A percentile compares a stretch with the other conserved stretches of the same genome.
phyloP scores from a whole-genome alignment of 352 stramenopile genomes.

The Peronospora tabacina region DNA sequence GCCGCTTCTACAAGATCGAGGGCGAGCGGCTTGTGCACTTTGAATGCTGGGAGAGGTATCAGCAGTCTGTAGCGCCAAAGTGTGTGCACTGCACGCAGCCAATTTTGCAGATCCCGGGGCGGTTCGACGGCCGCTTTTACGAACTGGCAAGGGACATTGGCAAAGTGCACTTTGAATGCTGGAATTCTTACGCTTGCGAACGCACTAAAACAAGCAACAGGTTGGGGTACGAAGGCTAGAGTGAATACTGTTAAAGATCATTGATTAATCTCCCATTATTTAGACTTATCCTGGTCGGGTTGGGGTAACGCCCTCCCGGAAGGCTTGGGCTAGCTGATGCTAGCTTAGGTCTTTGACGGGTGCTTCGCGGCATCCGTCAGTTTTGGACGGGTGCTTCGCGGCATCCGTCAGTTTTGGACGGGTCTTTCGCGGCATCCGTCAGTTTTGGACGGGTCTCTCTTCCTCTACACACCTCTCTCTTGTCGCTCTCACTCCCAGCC shows the following conservation, averaged over 20 bases:
- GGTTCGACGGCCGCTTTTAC: slow-evolving; percentile 81
- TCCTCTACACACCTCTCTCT: no score
- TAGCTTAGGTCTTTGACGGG: no score
- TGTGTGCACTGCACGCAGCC: slow-evolving; percentile 70
- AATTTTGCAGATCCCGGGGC: slow-evolving; percentile 62
- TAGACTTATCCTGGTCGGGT: no score
- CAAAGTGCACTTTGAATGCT: slow-evolving; percentile 86
- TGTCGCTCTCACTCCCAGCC: no score
- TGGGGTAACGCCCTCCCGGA: no score
- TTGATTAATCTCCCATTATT: neutral
- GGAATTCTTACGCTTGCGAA: slow-evolving; percentile 52
- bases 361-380: no score
- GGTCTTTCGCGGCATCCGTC: no score
- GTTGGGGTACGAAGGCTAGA: slow-evolving; percentile 7
- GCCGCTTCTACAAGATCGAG: slow-evolving; percentile 83
- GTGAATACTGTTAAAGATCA: neutral
- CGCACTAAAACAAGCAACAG: slow-evolving; percentile 15
- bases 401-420: no score
- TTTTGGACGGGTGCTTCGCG: no score
- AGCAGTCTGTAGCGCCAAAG: slow-evolving; percentile 58
- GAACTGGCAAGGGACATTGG: slow-evolving; percentile 62
- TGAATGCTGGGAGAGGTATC: slow-evolving; percentile 81
- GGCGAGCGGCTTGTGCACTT: slow-evolving; percentile 67
- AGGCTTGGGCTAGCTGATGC: no score
- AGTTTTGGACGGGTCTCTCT: no score